These are phyloP conservation scores for Penicillium sp. DNA, from an alignment of 2,329 filamentous ascomycete species.

Conservation along the genomic window DNA sequence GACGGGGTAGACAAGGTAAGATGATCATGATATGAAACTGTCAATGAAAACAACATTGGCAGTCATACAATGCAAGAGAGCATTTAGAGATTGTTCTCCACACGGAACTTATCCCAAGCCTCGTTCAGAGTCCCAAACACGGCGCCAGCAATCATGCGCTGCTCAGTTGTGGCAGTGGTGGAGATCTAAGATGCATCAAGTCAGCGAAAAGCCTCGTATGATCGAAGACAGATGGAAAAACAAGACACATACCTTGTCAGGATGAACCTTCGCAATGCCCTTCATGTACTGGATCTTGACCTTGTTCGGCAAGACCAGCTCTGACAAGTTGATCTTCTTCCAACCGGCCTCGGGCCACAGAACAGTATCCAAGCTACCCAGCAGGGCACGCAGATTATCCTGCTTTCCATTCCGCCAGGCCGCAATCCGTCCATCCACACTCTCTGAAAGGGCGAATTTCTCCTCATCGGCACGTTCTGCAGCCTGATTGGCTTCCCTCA, in stretches of 20 bases:
- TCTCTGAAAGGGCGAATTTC: slow-evolving; percentile 82
- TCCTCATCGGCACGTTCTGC: slow-evolving; percentile 87
- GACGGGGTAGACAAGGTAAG: no score
- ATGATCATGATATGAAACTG: slow-evolving; percentile 4
- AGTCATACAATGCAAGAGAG: no score
- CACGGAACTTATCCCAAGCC: slow-evolving; percentile 67
- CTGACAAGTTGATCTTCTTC: slow-evolving; percentile 95
- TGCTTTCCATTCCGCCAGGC: slow-evolving; percentile 88
- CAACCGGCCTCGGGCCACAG: slow-evolving; percentile 90
- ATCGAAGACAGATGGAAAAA: slow-evolving; percentile 1
- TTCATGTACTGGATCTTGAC: slow-evolving; percentile 99
- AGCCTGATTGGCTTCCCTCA: slow-evolving; percentile 80
- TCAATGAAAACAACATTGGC: no score
- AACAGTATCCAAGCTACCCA: slow-evolving; percentile 82
- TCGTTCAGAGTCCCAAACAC: slow-evolving; percentile 65
- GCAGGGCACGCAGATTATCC: slow-evolving; percentile 83
- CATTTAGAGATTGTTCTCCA: slow-evolving; percentile 59
- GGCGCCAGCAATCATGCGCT: slow-evolving; percentile 63
- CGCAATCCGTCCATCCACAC: slow-evolving; percentile 74
- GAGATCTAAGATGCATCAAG: slow-evolving; percentile 50
- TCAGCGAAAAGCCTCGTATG: slow-evolving; percentile 4
- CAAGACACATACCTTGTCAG: slow-evolving; percentile 81
- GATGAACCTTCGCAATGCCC: slow-evolving; percentile 96
- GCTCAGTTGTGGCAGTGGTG: slow-evolving; percentile 63
- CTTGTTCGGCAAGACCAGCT: slow-evolving; percentile 87